Conservation (phyloP, 306 rosid genomes). For the Alnus glutinosa region DNA sequence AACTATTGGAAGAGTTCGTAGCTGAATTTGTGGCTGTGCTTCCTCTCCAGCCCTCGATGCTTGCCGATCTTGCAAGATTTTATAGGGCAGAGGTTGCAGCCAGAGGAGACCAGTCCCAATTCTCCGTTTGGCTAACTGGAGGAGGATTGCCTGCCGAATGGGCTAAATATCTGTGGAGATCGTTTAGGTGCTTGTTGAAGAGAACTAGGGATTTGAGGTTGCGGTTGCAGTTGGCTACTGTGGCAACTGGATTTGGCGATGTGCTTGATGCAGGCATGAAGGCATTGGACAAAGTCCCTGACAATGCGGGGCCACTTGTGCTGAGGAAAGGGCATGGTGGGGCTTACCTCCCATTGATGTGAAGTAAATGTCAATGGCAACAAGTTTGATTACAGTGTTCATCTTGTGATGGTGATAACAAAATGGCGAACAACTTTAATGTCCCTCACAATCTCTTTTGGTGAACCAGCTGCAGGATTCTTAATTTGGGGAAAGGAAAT, state of each 20-base stretch:
- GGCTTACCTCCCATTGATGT: constrained; percentile 93
- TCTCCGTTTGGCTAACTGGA: constrained; percentile 96
- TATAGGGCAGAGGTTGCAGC: constrained; percentile 91
- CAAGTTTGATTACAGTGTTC: neutral
- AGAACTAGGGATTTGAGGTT: constrained; percentile 87
- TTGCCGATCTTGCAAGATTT: constrained; percentile 77
- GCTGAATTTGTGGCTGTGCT: constrained; percentile 91
- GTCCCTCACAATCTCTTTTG: neutral
- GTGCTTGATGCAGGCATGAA: constrained; percentile 53
- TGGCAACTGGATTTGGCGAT: constrained; percentile 87
- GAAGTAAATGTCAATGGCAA: constrained; percentile 29
- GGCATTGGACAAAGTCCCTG: constrained; percentile 80
- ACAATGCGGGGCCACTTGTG: constrained; percentile 79
- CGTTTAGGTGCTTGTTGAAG: constrained; percentile 83
- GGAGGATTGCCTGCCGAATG: constrained; percentile 98
- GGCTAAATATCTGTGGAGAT: constrained; percentile 91
- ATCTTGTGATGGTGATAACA: neutral
- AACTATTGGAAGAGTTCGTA: constrained; percentile 85
- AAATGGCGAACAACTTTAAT: neutral
- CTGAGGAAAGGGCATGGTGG: constrained; percentile 96
- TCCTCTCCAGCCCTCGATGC: constrained; percentile 90
- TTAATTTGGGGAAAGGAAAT: neutral
- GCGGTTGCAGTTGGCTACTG: constrained; percentile 65
- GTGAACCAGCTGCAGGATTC: neutral
- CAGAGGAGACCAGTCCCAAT: constrained; percentile 94